A percentile compares a stretch with the other conserved stretches of the same genome.
These are phyloP conservation scores for Lichtheimia ramosa DNA, from an alignment of 371 early-diverging fungal species.

Conservation along the genomic window DNA sequence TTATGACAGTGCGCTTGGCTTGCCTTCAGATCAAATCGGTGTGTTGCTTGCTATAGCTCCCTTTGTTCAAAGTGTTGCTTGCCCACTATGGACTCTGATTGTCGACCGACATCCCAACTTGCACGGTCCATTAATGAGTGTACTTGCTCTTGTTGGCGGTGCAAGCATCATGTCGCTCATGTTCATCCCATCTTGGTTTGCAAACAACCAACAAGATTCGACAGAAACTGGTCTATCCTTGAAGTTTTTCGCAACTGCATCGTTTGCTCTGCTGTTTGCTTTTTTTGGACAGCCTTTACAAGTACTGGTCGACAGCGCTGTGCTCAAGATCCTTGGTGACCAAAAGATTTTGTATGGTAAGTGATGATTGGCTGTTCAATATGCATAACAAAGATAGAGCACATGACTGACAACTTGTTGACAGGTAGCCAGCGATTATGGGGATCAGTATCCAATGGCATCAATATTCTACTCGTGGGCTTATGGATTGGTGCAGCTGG, in stretches of 20 bases:
- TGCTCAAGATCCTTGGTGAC: slow-evolving; percentile 41
- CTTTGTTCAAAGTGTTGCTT: slow-evolving; percentile 38
- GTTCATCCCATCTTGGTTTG: slow-evolving; percentile 24
- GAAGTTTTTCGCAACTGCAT: slow-evolving; percentile 15
- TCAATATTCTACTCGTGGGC: slow-evolving; percentile 35
- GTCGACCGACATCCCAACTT: slow-evolving; percentile 33
- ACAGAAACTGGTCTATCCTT: background rate
- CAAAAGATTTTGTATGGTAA: slow-evolving; percentile 47
- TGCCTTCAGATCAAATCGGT: slow-evolving; percentile 41
- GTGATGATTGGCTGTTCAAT: background rate
- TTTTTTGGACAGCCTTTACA: slow-evolving; percentile 41
- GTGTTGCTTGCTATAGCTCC: slow-evolving; percentile 40
- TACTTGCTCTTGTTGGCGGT: slow-evolving; percentile 35
- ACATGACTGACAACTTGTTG: background rate
- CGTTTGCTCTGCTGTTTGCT: slow-evolving; percentile 35
- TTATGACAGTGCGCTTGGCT: slow-evolving; percentile 31
- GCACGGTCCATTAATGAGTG: slow-evolving; percentile 38
- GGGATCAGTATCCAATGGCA: slow-evolving; percentile 45
- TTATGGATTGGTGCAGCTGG: slow-evolving; percentile 26
- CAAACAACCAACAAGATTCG: background rate
- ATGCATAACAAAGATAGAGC: background rate
- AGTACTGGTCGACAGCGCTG: slow-evolving; percentile 42
- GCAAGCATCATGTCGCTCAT: slow-evolving; percentile 24
- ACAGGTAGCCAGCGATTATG: slow-evolving; percentile 45
- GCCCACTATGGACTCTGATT: slow-evolving; percentile 43